phyloP scores from a whole-genome alignment of 2,329 filamentous ascomycete species.

The Microascus cirrosus region DNA sequence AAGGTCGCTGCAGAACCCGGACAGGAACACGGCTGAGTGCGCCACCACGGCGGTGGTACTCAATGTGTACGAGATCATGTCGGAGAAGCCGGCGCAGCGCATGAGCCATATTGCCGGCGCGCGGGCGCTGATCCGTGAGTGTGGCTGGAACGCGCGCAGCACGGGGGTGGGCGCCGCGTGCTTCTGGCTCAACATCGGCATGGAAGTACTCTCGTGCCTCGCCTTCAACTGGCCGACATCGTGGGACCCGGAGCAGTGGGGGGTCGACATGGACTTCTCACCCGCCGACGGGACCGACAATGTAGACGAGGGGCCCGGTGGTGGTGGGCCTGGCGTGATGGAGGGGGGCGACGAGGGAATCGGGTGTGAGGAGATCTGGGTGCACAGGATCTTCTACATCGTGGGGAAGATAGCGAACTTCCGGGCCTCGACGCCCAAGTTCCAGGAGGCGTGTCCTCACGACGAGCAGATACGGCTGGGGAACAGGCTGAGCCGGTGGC shows the following conservation, averaged over 20 bases:
- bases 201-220: slow-evolving; percentile 82
- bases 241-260: slow-evolving; percentile 88
- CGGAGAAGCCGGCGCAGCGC: slow-evolving; percentile 62
- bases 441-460: slow-evolving; percentile 46
- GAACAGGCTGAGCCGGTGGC: slow-evolving; percentile 65
- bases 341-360: not conserved
- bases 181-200: slow-evolving; percentile 87
- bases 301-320: slow-evolving; percentile 29
- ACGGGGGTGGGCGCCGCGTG: slow-evolving; percentile 74
- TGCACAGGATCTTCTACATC: slow-evolving; percentile 80
- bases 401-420: slow-evolving; percentile 83
- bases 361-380: slow-evolving; percentile 73
- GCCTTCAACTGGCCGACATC: slow-evolving; percentile 78
- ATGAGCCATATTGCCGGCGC: slow-evolving; percentile 86
- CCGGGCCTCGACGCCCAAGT: slow-evolving; percentile 55
- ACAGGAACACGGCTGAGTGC: slow-evolving; percentile 73
- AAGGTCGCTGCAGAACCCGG: slow-evolving; percentile 68
- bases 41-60: slow-evolving; percentile 80
- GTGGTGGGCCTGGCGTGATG: not conserved
- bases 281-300: slow-evolving; percentile 18
- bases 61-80: slow-evolving; percentile 91
- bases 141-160: slow-evolving; percentile 73
- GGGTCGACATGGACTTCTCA: slow-evolving; percentile 64
- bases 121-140: slow-evolving; percentile 77
- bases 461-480: slow-evolving; percentile 54